phyloP scores from a whole-genome alignment of 768 basidiomycete species.

The Grammothele lineata region DNA sequence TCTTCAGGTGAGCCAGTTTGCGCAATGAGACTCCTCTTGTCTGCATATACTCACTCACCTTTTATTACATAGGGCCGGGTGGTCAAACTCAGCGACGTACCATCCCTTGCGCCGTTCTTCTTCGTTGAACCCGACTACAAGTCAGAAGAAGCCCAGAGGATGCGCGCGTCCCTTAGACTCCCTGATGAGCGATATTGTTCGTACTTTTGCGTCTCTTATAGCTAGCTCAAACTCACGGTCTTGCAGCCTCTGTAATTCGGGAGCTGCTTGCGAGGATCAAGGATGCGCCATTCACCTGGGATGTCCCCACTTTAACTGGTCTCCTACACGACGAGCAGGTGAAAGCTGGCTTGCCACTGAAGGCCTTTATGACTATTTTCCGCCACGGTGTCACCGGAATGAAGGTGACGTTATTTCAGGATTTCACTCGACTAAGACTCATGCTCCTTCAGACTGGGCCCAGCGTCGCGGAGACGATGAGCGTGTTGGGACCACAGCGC shows the following conservation, averaged over 20 bases:
- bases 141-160: slow-evolving; percentile 48
- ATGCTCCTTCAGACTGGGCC: slow-evolving; percentile 26
- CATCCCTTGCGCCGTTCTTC: slow-evolving; percentile 66
- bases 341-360: slow-evolving; percentile 36
- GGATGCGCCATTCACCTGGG: slow-evolving; percentile 34
- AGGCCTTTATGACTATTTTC: slow-evolving; percentile 65
- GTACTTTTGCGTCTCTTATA: slow-evolving; percentile 16
- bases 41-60: background rate
- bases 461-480: slow-evolving; percentile 27
- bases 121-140: slow-evolving; percentile 66
- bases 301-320: slow-evolving; percentile 30
- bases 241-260: slow-evolving; percentile 31
- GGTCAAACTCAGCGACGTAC: slow-evolving; percentile 67
- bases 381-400: slow-evolving; percentile 78
- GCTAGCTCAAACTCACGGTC: no score
- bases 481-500: slow-evolving; percentile 26
- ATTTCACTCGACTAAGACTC: background rate
- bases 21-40: no score
- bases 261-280: slow-evolving; percentile 27
- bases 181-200: slow-evolving; percentile 42
- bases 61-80: slow-evolving; percentile 52
- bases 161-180: slow-evolving; percentile 40
- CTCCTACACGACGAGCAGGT: slow-evolving; percentile 44
- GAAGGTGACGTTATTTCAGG: slow-evolving; percentile 48
- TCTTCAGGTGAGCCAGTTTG: slow-evolving; percentile 58